These are phyloP conservation scores for Xerocomellus amylosporus DNA, from an alignment of 768 basidiomycete genomes.

Conservation along the genomic window DNA sequence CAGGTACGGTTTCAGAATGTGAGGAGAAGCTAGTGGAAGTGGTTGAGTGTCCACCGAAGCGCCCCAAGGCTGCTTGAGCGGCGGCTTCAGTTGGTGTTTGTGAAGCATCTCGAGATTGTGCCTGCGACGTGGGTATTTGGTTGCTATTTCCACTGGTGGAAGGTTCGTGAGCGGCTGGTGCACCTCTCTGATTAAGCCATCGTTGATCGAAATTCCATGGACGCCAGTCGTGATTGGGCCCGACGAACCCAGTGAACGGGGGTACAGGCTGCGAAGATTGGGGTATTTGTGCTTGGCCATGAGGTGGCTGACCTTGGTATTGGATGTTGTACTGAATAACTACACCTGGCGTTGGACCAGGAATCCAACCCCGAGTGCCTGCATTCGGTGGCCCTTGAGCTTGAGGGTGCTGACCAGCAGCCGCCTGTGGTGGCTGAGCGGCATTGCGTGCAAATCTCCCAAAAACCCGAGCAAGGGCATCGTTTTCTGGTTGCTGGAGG, in stretches of 20 bases:
- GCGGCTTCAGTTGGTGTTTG: constrained; percentile 52
- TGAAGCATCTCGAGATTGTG: constrained; percentile 7
- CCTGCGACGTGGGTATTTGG: constrained; percentile 8
- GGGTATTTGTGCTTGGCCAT: constrained; percentile 30
- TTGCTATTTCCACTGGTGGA: background rate
- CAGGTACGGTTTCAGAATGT: constrained; percentile 4
- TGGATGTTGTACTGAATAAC: constrained; percentile 65
- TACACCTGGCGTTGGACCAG: constrained; percentile 43
- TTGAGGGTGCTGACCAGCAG: constrained; percentile 32
- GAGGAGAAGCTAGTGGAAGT: constrained; percentile 11
- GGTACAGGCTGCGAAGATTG: constrained; percentile 44
- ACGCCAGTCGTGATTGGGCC: constrained; percentile 64
- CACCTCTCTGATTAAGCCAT: constrained; percentile 22
- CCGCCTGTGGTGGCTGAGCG: constrained; percentile 39
- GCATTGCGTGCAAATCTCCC: constrained; percentile 56
- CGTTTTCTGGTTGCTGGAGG: constrained; percentile 39
- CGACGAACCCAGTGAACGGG: constrained; percentile 58
- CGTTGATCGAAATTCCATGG: constrained; percentile 51
- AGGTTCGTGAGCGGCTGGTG: constrained; percentile 8
- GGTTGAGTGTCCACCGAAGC: constrained; percentile 31
- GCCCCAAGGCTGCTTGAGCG: constrained; percentile 62
- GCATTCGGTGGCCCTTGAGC: constrained; percentile 31
- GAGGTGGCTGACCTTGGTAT: constrained; percentile 44
- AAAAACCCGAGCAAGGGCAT: constrained; percentile 35
- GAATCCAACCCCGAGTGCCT: constrained; percentile 36